Base-by-base conservation (phyloP, 2,329 filamentous ascomycete genomes). In the Clarireedia paspali region DNA sequence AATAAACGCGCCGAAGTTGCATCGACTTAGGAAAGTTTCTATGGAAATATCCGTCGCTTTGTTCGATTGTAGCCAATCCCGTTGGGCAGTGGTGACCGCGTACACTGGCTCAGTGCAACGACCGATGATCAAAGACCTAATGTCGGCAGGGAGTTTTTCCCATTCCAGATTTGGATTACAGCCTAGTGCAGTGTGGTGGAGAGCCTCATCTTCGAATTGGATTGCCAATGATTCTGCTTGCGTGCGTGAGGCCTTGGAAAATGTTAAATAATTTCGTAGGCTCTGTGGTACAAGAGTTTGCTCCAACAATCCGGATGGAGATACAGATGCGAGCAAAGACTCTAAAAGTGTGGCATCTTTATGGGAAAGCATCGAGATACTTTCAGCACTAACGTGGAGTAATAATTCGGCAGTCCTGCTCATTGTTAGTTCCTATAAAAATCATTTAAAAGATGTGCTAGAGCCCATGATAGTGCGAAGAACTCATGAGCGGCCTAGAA, bases 161-260 rank as follows among this genome's bases (percentile, higher is more conserved):
- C 78, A 81, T 30, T 77, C 70, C 9, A 70, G 71, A 53, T 81
- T 77, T 54, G 71, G 71, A 42, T 79, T 71, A 30, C 77, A 72
- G 0, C 77, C 76, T 24, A 81, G 65, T 49, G 75, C 77, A 4
- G 78, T 65, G 54, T 75, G 71, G 17, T 71, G 69, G 14, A 81
- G 65, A 1, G 77, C 64, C n/a, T 78, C 59, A 17, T 51, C 50
- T 27, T 62, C 57, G n/a, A 54, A 54, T 7, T 26, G n/a, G 3
- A 6, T 24, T 27, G n/a, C 52, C 38, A 54, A n/a, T 2, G 3
- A 23, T 39, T 54, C 44, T 30, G 52, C 52, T 20, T 54, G 17
- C 15, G 34, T 15, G 38, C 34, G 46, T 4, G 52, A 54, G 7
- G 52, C 44, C 12, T 49, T 49, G 15, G 52, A 54, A 24, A 54